These are phyloP conservation scores for Emmonsia crescens DNA, from an alignment of 2,329 filamentous ascomycete species.

Conservation along the genomic window DNA sequence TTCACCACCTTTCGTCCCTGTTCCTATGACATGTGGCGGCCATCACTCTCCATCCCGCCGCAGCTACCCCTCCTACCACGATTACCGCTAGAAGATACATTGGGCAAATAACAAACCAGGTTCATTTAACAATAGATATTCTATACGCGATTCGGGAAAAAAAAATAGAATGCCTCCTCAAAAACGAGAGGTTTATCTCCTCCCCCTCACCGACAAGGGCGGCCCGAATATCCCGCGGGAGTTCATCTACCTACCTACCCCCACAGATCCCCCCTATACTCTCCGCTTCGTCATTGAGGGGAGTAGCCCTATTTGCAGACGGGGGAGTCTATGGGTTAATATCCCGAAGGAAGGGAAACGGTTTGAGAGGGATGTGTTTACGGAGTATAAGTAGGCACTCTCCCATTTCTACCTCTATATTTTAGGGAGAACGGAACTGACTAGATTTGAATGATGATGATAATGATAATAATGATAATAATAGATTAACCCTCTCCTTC, in stretches of 20 bases:
- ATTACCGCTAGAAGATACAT: neutral
- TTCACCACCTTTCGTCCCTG: too few species aligned
- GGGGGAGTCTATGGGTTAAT: constrained; percentile 95
- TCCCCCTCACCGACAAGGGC: constrained; percentile 86
- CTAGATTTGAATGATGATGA: neutral
- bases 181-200: constrained; percentile 56
- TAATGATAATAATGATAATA: neutral
- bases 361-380: constrained; percentile 70
- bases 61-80: neutral
- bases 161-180: neutral
- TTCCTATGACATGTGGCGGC: neutral
- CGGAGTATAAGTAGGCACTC: constrained; percentile 69
- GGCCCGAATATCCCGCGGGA: constrained; percentile 78
- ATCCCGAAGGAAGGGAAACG: constrained; percentile 65
- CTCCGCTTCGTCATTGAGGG: constrained; percentile 88
- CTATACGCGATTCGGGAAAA: neutral
- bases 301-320: constrained; percentile 85
- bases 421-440: neutral
- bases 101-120: neutral
- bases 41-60: neutral
- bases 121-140: neutral
- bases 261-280: constrained; percentile 58
- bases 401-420: neutral
- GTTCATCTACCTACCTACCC: constrained; percentile 84
- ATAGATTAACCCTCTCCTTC: constrained; percentile 79